phyloP scores from a whole-genome alignment of 2,329 filamentous ascomycete species.

The Calonectria pauciramosa region DNA sequence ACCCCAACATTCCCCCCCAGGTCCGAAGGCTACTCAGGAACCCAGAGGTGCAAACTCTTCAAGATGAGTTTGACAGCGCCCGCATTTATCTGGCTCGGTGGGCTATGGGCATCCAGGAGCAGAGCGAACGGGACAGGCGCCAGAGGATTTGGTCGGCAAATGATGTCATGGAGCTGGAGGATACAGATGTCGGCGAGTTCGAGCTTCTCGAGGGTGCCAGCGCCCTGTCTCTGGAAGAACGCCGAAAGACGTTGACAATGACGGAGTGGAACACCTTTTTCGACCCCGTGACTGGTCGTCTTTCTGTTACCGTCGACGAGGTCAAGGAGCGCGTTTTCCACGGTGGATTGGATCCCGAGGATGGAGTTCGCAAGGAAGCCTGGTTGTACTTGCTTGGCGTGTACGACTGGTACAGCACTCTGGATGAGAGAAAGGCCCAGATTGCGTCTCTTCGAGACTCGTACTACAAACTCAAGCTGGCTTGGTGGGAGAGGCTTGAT shows the following conservation, averaged over 20 bases:
- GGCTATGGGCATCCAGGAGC: constrained; percentile 99
- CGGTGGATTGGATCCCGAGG: constrained; percentile 88
- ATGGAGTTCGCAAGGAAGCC: constrained; percentile 94
- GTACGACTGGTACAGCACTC: constrained; percentile 91
- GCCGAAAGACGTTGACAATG: constrained; percentile 81
- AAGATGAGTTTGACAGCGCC: constrained; percentile 98
- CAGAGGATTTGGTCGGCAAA: constrained; percentile 93
- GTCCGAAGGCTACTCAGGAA: constrained; percentile 87
- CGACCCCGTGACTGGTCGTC: constrained; percentile 78
- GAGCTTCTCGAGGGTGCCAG: constrained; percentile 89
- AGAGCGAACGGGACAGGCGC: constrained; percentile 88
- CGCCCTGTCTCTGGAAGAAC: constrained; percentile 80
- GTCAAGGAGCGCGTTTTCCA: constrained; percentile 99
- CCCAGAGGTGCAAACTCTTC: constrained; percentile 93
- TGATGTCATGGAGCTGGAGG: constrained; percentile 93
- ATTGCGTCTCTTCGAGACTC: constrained; percentile 90
- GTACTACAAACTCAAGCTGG: constrained; percentile 92
- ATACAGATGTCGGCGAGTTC: constrained; percentile 95
- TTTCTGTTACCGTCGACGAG: constrained; percentile 88
- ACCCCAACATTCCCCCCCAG: constrained; percentile 91
- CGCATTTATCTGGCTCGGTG: constrained; percentile 94
- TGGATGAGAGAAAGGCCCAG: constrained; percentile 85
- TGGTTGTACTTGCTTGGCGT: constrained; percentile 96
- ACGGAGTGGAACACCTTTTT: constrained; percentile 96
- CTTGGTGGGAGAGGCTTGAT: constrained; percentile 95